These are phyloP conservation scores for Delphinella strobiligena DNA, from an alignment of 2,329 filamentous ascomycete species.

Conservation along the genomic window DNA sequence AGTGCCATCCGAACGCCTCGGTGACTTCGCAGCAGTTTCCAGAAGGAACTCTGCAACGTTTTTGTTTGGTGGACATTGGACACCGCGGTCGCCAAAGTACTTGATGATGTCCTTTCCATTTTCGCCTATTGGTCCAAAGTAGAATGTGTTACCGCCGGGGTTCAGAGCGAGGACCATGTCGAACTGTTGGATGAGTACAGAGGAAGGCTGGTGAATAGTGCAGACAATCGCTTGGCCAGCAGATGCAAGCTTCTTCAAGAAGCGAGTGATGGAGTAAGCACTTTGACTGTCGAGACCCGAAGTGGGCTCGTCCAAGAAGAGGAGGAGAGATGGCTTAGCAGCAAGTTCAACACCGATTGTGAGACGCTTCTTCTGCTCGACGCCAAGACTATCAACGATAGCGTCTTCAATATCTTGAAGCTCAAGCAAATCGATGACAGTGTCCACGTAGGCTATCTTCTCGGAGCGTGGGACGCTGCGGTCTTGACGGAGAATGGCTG, in stretches of 20 bases:
- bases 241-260: conserved; percentile 54
- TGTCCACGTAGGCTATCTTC: conserved; percentile 55
- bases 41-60: conserved; percentile 57
- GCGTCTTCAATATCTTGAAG: conserved; percentile 56
- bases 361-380: conserved; percentile 59
- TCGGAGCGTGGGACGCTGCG: conserved; percentile 41
- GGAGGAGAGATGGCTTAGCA: conserved; percentile 52
- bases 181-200: conserved; percentile 58
- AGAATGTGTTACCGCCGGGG: conserved; percentile 58
- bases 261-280: conserved; percentile 55
- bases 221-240: conserved; percentile 62
- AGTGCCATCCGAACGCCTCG: conserved; percentile 40
- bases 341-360: conserved; percentile 65
- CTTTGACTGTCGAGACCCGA: conserved; percentile 58
- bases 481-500: conserved; percentile 52
- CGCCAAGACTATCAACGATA: conserved; percentile 50
- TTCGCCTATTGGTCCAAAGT: conserved; percentile 61
- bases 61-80: conserved; percentile 52
- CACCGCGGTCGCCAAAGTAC: conserved; percentile 56
- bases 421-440: conserved; percentile 54
- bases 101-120: conserved; percentile 52
- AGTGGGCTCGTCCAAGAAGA: conserved; percentile 64
- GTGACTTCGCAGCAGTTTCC: conserved; percentile 49
- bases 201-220: conserved; percentile 62
- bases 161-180: conserved; percentile 62